These are phyloP conservation scores for Lactuca saligna DNA, from an alignment of 129 eudicot genomes.

Conservation along the genomic window DNA sequence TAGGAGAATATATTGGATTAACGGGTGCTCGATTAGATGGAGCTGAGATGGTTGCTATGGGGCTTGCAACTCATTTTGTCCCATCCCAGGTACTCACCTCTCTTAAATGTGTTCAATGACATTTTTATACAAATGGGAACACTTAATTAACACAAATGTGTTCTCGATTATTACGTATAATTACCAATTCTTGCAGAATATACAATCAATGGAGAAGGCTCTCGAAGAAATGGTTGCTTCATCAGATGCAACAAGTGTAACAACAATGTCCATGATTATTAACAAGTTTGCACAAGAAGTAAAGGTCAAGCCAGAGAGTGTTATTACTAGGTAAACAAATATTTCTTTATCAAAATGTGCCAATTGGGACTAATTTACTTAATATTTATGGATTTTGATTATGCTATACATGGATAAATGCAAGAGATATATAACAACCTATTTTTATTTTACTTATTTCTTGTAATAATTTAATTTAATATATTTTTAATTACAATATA, in stretches of 20 bases:
- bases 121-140: not conserved
- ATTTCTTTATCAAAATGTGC: not conserved
- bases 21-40: slow-evolving; percentile 55
- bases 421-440: not conserved
- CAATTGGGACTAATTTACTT: not conserved
- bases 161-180: not conserved
- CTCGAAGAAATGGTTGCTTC: slow-evolving; percentile 27
- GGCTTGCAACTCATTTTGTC: slow-evolving; percentile 65
- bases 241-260: slow-evolving; percentile 6
- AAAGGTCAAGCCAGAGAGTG: slow-evolving; percentile 28
- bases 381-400: not conserved
- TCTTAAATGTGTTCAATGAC: not conserved
- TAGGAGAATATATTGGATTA: slow-evolving; percentile 56
- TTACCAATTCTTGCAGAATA: slow-evolving; percentile 21
- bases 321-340: slow-evolving; percentile 21
- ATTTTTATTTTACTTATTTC: too few species aligned
- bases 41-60: slow-evolving; percentile 51
- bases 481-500: too few species aligned
- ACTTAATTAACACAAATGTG: not conserved
- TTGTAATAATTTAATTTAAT: too few species aligned
- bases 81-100: slow-evolving; percentile 39
- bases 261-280: slow-evolving; percentile 17
- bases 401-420: not conserved
- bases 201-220: slow-evolving; percentile 31
- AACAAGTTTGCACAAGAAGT: slow-evolving; percentile 31